These are phyloP conservation scores for Pseudocercospora eumusae DNA, from an alignment of 2,329 filamentous ascomycete genomes.

Conservation along the genomic window DNA sequence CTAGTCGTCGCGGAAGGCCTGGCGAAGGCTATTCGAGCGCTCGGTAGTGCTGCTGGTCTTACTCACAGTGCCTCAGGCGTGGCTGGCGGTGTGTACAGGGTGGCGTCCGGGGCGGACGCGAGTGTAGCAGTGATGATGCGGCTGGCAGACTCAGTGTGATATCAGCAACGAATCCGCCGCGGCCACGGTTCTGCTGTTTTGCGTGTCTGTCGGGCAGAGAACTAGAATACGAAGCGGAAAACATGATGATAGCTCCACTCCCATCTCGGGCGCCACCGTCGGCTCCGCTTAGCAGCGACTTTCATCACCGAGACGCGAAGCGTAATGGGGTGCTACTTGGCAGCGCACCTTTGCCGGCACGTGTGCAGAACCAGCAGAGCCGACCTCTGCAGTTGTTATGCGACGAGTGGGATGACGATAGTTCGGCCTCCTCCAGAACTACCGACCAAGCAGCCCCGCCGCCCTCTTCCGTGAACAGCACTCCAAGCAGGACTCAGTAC, in stretches of 20 bases:
- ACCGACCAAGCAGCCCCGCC: background rate
- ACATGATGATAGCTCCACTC: background rate
- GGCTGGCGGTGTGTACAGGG: background rate
- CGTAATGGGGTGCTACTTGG: slow-evolving; percentile 8
- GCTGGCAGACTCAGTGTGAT: slow-evolving; percentile 6
- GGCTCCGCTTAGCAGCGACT: slow-evolving; percentile 3
- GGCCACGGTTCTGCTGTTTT: background rate
- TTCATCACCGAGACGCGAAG: slow-evolving; percentile 9
- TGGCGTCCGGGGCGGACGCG: background rate
- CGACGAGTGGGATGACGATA: slow-evolving; percentile 3
- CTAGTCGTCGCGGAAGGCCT: background rate
- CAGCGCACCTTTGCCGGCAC: slow-evolving; percentile 5
- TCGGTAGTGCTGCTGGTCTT: slow-evolving; percentile 1
- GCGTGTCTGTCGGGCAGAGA: background rate
- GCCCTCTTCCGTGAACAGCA: background rate
- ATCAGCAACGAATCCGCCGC: background rate
- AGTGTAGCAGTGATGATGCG: background rate
- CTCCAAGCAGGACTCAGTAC: slow-evolving; percentile 7
- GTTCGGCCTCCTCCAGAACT: background rate
- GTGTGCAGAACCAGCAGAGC: background rate
- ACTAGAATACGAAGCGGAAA: too few relatives aligned
- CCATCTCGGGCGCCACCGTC: background rate
- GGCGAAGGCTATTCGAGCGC: slow-evolving; percentile 1
- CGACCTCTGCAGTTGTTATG: slow-evolving; percentile 2
- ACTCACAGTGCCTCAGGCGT: slow-evolving; percentile 1